Conservation (phyloP, 2,329 filamentous ascomycete species). For the Ceratocystis ficicola region DNA sequence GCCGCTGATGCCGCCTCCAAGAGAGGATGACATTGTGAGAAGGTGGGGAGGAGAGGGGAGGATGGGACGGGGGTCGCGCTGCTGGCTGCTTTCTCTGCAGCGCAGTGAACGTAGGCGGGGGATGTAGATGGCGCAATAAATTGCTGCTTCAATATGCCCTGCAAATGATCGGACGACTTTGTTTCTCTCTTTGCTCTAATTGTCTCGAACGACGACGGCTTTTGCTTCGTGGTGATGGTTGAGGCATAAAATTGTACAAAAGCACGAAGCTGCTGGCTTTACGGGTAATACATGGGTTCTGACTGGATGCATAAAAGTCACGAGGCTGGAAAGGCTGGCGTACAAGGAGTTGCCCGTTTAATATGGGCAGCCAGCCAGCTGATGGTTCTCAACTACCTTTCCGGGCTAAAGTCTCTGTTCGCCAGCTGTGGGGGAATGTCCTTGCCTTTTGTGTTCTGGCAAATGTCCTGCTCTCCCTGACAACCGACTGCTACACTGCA, state of each 20-base stretch:
- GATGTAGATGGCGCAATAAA: background rate
- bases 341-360: background rate
- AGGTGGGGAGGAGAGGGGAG: background rate
- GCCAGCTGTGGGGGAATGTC: no score
- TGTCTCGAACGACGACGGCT: background rate
- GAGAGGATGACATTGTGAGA: slow-evolving; percentile 15
- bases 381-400: no score
- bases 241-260: slow-evolving; percentile 1
- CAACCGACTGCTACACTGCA: no score
- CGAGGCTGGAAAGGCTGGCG: slow-evolving; percentile 2
- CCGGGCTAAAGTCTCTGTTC: no score
- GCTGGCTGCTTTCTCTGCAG: background rate
- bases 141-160: background rate
- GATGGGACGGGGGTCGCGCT: background rate
- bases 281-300: slow-evolving; percentile 6
- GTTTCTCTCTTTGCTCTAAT: background rate
- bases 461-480: no score
- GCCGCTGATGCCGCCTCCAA: slow-evolving; percentile 14
- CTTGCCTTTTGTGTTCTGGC: no score
- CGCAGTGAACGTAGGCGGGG: background rate
- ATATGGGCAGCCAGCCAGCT: background rate
- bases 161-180: background rate
- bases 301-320: slow-evolving; percentile 10
- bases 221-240: background rate
- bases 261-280: background rate